Percentiles rank a stretch among this genome's conserved stretches.
phyloP scores from a whole-genome alignment of 2,329 filamentous ascomycete species.

The Zopfia rhizophila region DNA sequence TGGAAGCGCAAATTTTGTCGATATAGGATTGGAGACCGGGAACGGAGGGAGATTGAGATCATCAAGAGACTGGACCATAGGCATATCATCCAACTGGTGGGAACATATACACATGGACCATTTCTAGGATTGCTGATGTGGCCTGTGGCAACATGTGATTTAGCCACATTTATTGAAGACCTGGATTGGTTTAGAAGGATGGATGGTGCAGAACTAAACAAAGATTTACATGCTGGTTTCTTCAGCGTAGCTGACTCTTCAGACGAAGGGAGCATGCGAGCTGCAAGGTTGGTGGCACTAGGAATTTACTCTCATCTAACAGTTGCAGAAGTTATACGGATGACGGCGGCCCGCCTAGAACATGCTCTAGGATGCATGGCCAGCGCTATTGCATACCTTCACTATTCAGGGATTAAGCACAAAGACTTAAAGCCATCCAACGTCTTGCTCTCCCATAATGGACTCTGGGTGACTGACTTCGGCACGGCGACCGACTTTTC shows the following conservation, averaged over 20 bases:
- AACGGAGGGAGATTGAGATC: constrained; percentile 34
- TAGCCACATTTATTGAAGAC: constrained; percentile 16
- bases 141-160: constrained; percentile 18
- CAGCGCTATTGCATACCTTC: constrained; percentile 16
- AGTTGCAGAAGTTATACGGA: too few species aligned
- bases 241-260: too few species aligned
- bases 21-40: constrained; percentile 19
- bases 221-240: too few species aligned
- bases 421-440: constrained; percentile 21
- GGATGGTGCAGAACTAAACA: too few species aligned
- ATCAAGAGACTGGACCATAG: constrained; percentile 20
- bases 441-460: constrained; percentile 12
- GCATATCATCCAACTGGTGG: constrained; percentile 15
- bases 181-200: constrained; percentile 2
- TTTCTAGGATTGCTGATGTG: constrained; percentile 17
- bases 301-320: too few species aligned
- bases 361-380: constrained; percentile 11
- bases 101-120: constrained; percentile 15
- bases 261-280: too few species aligned
- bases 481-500: constrained; percentile 20
- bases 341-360: too few species aligned
- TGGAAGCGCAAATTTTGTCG: constrained; percentile 28
- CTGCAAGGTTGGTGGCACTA: too few species aligned
- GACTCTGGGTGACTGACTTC: constrained; percentile 22
- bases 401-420: constrained; percentile 11